These are phyloP conservation scores for Dothidotthia symphoricarpi DNA, from an alignment of 2,329 filamentous ascomycete species.

Conservation along the genomic window DNA sequence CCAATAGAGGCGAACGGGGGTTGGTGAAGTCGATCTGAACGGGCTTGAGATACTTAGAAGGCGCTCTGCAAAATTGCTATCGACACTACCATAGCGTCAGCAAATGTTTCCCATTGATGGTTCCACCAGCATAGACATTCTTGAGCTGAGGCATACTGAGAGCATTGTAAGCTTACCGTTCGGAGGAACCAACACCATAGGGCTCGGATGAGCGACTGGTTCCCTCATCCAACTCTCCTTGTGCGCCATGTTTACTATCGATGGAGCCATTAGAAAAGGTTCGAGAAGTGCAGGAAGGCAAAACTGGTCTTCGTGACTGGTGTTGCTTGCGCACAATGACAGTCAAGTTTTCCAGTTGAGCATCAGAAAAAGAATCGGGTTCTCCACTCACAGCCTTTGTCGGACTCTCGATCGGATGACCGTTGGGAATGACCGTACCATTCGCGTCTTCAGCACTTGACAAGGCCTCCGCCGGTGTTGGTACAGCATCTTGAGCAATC, in stretches of 20 bases:
- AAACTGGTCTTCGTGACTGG: conserved; percentile 31
- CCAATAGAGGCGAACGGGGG: conserved; percentile 47
- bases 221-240: conserved; percentile 48
- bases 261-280: conserved; percentile 58
- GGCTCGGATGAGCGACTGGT: conserved; percentile 39
- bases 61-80: conserved; percentile 19
- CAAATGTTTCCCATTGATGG: no score
- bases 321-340: conserved; percentile 52
- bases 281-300: conserved; percentile 36
- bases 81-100: conserved; percentile 18
- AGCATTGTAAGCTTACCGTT: conserved; percentile 28
- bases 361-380: conserved; percentile 52
- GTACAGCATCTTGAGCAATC: conserved; percentile 13
- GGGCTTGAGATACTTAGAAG: conserved; percentile 20
- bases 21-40: conserved; percentile 15
- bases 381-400: conserved; percentile 37
- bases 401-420: conserved; percentile 27
- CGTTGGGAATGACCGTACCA: conserved; percentile 23
- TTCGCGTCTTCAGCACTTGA: conserved; percentile 28
- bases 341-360: conserved; percentile 53
- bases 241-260: conserved; percentile 51
- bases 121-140: background rate
- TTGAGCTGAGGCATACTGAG: background rate
- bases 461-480: conserved; percentile 12
- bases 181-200: conserved; percentile 36